Evolutionary conservation across 257 asterid genomes (phyloP), one percentile per base, ranked within the genome.

Genomic region (Thymus mandschuricus): DNA sequence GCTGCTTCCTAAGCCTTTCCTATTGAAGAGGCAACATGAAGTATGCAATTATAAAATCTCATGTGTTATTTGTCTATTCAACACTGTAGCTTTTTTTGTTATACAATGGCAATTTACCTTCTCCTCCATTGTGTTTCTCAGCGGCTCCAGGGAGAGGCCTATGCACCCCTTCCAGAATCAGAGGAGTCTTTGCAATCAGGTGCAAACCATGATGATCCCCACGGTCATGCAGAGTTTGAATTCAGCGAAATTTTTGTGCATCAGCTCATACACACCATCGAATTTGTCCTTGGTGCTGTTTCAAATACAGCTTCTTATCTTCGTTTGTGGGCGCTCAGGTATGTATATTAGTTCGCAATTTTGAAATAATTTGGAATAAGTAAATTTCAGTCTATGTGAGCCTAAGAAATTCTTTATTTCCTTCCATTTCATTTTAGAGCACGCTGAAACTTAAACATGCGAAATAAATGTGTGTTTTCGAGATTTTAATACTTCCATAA

Each of bases 261-360:
- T 80, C 99, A 95, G 81, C 97, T 95, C 69, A 95, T 95, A 45
- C 99, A 95, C 81, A 92, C 97, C 56, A 95, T 95, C 64, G 99
- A 95, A 79, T 95, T 95, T 87, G 99, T 95, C 76, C 98, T 95
- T 71, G 98, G 99, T 55, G 99, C 99, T 54, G 99, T 95, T 74
- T 95, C 99, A 62, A 92, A 95, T 80, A 92, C 99, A 27, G 99
- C 99, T 79, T 95, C 98, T 9, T 95, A 95, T 86, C 99, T 95
- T 77, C 99, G 98, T 76, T 80, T 95, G 75, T 95, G 99, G 99
- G 99, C 99, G 64, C 98, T 95, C 79, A 95, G 99, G 99, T 95
- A 11, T 60, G 66, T 38, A 83, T 69, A 54, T 52, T 28, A 66
- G 71, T 64, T 66, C 35, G 59, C 73, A 49, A 54, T 49, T 61